These are phyloP conservation scores for Chlamydomonas eustigma DNA, from an alignment of 139 green algal genomes.

Conservation along the genomic window DNA sequence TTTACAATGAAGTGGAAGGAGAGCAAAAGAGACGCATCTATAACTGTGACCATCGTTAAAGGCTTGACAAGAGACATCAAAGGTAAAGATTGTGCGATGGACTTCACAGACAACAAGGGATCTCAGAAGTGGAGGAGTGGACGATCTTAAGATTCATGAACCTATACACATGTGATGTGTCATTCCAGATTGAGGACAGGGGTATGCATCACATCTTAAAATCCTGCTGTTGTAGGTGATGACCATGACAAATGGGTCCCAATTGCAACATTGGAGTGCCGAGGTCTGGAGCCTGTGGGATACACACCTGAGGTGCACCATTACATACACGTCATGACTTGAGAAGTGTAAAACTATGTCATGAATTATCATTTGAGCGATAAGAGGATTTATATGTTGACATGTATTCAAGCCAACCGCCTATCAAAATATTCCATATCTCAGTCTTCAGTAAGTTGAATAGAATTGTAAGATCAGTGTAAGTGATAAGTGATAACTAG, in stretches of 20 bases:
- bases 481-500: too few species aligned
- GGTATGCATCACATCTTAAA: too few species aligned
- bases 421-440: too few species aligned
- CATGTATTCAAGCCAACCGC: too few species aligned
- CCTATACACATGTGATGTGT: not conserved
- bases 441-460: too few species aligned
- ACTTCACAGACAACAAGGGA: not conserved
- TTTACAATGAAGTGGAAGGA: constrained; percentile 20
- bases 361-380: too few species aligned
- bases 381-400: too few species aligned
- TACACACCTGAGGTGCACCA: not conserved
- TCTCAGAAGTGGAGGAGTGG: not conserved
- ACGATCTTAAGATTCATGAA: not conserved
- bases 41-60: not conserved
- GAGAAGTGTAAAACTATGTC: too few species aligned
- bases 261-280: constrained; percentile 9
- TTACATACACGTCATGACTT: too few species aligned
- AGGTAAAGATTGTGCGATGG: not conserved
- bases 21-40: not conserved
- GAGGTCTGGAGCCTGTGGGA: not conserved
- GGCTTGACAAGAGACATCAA: constrained; percentile 5
- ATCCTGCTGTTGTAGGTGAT: constrained; percentile 1
- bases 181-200: too few species aligned
- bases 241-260: constrained; percentile 14
- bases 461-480: too few species aligned